Conservation (phyloP, 768 basidiomycete genomes). For the Crassisporium funariophilum region DNA sequence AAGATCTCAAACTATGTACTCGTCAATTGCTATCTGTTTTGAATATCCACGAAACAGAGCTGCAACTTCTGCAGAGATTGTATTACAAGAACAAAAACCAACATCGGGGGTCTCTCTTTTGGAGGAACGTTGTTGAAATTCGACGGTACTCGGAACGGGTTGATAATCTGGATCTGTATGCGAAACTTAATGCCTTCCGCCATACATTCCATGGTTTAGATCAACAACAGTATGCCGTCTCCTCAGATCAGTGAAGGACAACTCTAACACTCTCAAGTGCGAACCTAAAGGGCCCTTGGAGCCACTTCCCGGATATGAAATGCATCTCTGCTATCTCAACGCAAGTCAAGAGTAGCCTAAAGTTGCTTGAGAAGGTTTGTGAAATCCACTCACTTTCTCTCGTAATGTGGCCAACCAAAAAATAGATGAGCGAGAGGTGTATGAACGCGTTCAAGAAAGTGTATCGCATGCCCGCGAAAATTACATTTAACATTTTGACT, state of each 20-base stretch:
- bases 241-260: not conserved
- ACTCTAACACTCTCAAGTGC: slow-evolving; percentile 34
- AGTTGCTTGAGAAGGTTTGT: slow-evolving; percentile 38
- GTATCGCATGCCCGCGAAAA: not conserved
- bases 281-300: slow-evolving; percentile 68
- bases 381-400: not conserved
- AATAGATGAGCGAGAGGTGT: slow-evolving; percentile 26
- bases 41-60: slow-evolving; percentile 48
- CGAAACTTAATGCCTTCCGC: slow-evolving; percentile 42
- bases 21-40: slow-evolving; percentile 52
- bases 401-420: not conserved
- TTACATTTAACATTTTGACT: not conserved
- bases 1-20: slow-evolving; percentile 56
- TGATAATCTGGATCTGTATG: slow-evolving; percentile 29
- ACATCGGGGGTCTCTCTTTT: slow-evolving; percentile 68
- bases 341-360: slow-evolving; percentile 11
- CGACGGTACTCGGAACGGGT: slow-evolving; percentile 51
- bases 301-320: slow-evolving; percentile 48
- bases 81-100: slow-evolving; percentile 85
- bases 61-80: slow-evolving; percentile 62
- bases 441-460: slow-evolving; percentile 57
- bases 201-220: slow-evolving; percentile 52
- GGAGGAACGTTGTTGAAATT: slow-evolving; percentile 65
- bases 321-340: slow-evolving; percentile 7
- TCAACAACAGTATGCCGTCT: slow-evolving; percentile 37